Evolutionary conservation across 1,139 yeast genomes (phyloP), one percentile per base, ranked within the genome.

Genomic region (Suhomyces yuchorum): DNA sequence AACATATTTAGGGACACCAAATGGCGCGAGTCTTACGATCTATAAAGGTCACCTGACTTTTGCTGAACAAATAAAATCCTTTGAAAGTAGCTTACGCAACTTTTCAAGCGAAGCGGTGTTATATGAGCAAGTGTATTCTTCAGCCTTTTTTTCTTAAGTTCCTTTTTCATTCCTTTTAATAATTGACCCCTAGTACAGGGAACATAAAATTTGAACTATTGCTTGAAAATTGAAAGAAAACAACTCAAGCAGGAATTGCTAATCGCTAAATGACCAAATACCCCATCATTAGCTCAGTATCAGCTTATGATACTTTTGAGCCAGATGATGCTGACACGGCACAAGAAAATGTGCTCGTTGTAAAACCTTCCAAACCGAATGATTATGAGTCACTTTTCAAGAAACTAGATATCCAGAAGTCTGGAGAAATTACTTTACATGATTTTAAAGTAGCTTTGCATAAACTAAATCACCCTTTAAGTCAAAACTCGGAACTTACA

Each of bases 391-490:
- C 55, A 23, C 53, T 63, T 8, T 81, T 84, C 58, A 65, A 73
- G 24, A 67, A 73, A 50, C 70, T 85, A 34, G 91, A 85, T 62
- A 63, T 77, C 7, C 64, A 75, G 39, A 66, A 75, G 32, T 71
- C 71, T 20, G 92, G 93, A 0, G 75, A 74, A 50, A 75, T 86
- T 22, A 80, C 85, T 4, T 66, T 80, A 11, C 67, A 70, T 34
- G 84, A 84, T 45, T 78, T 86, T 57, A 73, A 73, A 46, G 59
- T 68, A 48, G 90, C 91, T 1, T 71, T 85, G 49, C 68, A 72
- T 45, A 58, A 68, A 19, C 66, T 80, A 32, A 75, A 81, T 46
- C 91, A 86, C 62, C 93, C 96, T 1, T 72, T 89, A 30, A 81
- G 82, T 48, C 77, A 82, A 51, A 81, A 85, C 35, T 82, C 82